Evolutionary conservation across 1,284 basidiomycete genomes (phyloP), one percentile per base, ranked within the genome.

Genomic region (Chondrostereum purpureum): DNA sequence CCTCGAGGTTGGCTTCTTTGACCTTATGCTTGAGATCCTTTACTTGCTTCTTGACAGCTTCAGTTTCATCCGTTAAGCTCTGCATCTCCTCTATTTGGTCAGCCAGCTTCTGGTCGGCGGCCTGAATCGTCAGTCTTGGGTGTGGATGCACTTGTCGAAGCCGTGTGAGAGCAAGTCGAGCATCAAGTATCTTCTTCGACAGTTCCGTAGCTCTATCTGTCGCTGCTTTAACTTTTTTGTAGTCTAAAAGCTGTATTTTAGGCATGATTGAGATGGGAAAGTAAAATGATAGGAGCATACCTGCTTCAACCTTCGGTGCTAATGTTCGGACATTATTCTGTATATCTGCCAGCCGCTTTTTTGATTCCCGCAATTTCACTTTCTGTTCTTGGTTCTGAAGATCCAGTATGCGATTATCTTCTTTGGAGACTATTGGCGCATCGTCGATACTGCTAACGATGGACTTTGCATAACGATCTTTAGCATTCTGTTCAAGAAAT

Each of bases 401-500:
- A 39, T 77, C 68, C 43, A 85, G 70, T 24, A 72, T 71, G 48
- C 85, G 79, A 54, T 90, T 91, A 52, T 86, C 82, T 18, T 83
- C 83, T 5, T 77, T 77, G 2, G 78, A 82, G 24, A 90, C 79
- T 42, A 80, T 74, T 3, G 83, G 82, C 0, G 87, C 85, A 48
- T 89, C 84, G 50, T 88, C 80, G 51, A 82, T 83, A 46, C 91
- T 83, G 58, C 82, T 87, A 42, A 91, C 84, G 53, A 92, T 90
- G 0, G 78, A 80, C 58, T 83, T 84, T 56, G 92, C 73, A 57
- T 92, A 92, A 60, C 84, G 80, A 52, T 88, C 78, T 60, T 92
- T 92, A 3, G 90, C 87, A 54, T 90, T 88, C 61, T 90, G 86
- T 56, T 92, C 88, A 17, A 92, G 68, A 56, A 88, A 91, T 51